A percentile compares a stretch with the other conserved stretches of the same genome.
Conservation (phyloP, 2,329 filamentous ascomycete species). For the Hymenoscyphus occultus region DNA sequence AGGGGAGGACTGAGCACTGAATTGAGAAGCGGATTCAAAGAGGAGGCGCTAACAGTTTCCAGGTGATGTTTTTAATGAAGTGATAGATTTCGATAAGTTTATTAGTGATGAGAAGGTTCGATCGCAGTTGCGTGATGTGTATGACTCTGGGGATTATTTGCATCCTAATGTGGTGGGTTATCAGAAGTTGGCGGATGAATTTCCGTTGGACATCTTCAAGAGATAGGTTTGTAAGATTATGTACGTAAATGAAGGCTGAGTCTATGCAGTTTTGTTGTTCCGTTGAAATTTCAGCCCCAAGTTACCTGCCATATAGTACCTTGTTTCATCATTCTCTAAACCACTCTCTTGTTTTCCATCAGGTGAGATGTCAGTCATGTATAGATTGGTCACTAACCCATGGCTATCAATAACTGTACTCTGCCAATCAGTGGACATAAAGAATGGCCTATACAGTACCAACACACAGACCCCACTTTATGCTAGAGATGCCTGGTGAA, state of each 20-base stretch:
- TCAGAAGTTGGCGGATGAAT: constrained; percentile 54
- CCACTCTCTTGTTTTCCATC: background rate
- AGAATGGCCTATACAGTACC: no score
- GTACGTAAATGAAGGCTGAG: background rate
- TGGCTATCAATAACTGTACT: background rate
- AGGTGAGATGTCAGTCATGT: background rate
- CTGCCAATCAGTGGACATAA: no score
- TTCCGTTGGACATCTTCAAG: constrained; percentile 54
- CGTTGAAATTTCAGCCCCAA: no score
- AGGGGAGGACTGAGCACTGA: no score
- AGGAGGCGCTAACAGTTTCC: background rate
- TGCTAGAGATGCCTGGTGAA: no score
- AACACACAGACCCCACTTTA: background rate
- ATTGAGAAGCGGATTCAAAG: background rate
- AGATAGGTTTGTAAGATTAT: background rate
- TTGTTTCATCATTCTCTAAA: background rate
- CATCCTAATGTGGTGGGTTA: constrained; percentile 61
- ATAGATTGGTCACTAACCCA: background rate
- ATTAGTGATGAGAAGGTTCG: constrained; percentile 49
- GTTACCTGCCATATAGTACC: background rate
- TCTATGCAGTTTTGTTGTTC: background rate
- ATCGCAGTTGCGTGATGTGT: constrained; percentile 48
- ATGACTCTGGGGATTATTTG: constrained; percentile 62
- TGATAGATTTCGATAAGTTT: constrained; percentile 60
- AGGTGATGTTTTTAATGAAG: constrained; percentile 49